A percentile compares a stretch with the other conserved stretches of the same genome.
phyloP scores from a whole-genome alignment of 1,284 basidiomycete genomes.

The Leccinum fallax region DNA sequence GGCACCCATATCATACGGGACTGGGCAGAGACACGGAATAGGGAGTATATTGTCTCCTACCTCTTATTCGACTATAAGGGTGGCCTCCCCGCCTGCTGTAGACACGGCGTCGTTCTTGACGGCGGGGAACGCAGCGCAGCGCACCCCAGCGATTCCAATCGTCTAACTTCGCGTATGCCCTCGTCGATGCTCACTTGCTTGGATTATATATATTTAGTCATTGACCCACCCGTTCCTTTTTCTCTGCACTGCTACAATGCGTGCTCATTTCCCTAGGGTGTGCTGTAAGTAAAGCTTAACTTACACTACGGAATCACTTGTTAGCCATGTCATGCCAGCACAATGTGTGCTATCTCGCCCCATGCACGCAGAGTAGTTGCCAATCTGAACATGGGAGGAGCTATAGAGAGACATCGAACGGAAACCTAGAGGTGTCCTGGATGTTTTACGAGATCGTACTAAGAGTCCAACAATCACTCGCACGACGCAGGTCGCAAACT shows the following conservation, averaged over 20 bases:
- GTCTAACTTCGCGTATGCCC: slow-evolving; percentile 10
- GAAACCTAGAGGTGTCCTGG: too few species aligned
- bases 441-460: too few species aligned
- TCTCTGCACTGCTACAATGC: background rate
- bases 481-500: too few species aligned
- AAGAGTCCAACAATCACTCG: too few species aligned
- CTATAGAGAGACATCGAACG: too few species aligned
- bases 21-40: background rate
- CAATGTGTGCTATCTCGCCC: too few species aligned
- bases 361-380: too few species aligned
- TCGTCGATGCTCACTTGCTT: background rate
- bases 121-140: slow-evolving; percentile 8
- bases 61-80: slow-evolving; percentile 6
- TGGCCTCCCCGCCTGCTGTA: slow-evolving; percentile 9
- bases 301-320: too few species aligned
- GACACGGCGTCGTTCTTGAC: slow-evolving; percentile 16
- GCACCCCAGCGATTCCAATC: slow-evolving; percentile 26
- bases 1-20: slow-evolving; percentile 4
- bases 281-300: too few species aligned
- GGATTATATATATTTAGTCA: background rate
- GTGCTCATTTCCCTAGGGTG: too few species aligned
- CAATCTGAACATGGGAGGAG: too few species aligned
- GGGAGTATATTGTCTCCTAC: background rate
- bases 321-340: too few species aligned
- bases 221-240: background rate